phyloP scores from a whole-genome alignment of 73 alveolate genomes.

The Paramecium caudatum region DNA sequence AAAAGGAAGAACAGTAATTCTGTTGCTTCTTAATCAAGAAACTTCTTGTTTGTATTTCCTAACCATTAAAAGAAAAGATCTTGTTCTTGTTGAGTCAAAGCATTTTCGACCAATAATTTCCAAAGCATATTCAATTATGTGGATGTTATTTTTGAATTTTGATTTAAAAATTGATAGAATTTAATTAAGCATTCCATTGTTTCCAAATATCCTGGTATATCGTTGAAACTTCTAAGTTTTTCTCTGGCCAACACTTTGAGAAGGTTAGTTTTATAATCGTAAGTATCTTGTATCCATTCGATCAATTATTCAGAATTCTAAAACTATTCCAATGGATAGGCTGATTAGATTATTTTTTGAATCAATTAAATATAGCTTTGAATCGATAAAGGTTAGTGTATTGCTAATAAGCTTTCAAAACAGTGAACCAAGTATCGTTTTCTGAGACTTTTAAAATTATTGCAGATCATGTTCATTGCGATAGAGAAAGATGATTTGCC shows the following conservation, averaged over 20 bases:
- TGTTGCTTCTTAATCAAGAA: constrained; percentile 25
- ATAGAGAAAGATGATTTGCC: neutral
- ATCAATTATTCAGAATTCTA: neutral
- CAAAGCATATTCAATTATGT: neutral
- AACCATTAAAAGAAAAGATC: constrained; percentile 35
- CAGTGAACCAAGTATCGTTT: neutral
- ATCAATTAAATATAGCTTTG: neutral
- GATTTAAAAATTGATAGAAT: constrained; percentile 14
- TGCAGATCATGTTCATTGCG: neutral
- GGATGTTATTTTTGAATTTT: neutral
- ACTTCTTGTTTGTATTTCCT: constrained; percentile 18
- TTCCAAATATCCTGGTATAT: neutral
- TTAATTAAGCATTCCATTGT: neutral
- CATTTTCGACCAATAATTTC: constrained; percentile 58
- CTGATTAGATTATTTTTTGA: neutral
- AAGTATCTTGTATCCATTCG: neutral
- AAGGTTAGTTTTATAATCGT: neutral
- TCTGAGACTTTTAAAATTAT: neutral
- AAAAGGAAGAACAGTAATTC: neutral
- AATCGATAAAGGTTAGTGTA: constrained; percentile 3
- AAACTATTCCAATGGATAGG: constrained; percentile 10
- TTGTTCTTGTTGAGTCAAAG: neutral
- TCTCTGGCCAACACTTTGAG: constrained; percentile 13
- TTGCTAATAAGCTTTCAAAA: neutral
- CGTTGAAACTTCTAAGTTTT: neutral